These are phyloP conservation scores for Pulveroboletus sp. DNA, from an alignment of 768 basidiomycete genomes.

Conservation along the genomic window DNA sequence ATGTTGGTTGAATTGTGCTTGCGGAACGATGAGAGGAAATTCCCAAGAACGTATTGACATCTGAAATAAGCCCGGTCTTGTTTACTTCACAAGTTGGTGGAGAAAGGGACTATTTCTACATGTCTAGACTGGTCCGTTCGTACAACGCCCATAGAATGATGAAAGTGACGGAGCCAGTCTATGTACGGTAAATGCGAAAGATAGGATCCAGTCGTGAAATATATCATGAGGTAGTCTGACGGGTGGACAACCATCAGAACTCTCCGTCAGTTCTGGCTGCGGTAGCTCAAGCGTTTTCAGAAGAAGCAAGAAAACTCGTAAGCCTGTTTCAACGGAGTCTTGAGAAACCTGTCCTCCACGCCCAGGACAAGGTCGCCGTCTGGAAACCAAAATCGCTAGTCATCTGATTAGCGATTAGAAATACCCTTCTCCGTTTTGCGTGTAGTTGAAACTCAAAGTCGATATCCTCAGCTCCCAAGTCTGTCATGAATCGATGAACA, in stretches of 20 bases:
- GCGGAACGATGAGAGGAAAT: not conserved
- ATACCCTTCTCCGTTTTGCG: not conserved
- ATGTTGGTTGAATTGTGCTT: slow-evolving; percentile 27
- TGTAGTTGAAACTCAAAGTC: not conserved
- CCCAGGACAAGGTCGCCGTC: slow-evolving; percentile 36
- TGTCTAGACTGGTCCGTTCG: not conserved
- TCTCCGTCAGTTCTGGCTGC: slow-evolving; percentile 27
- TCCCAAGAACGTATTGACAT: not conserved
- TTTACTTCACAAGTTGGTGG: not conserved
- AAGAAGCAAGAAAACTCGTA: slow-evolving; percentile 26
- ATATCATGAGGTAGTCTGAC: slow-evolving; percentile 26
- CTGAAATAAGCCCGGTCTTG: not conserved
- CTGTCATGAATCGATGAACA: not conserved
- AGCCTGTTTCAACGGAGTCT: slow-evolving; percentile 23
- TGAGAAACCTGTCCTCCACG: slow-evolving; percentile 20
- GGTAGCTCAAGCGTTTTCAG: slow-evolving; percentile 35
- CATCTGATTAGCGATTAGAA: not conserved
- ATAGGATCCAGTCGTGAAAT: slow-evolving; percentile 25
- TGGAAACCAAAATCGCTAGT: slow-evolving; percentile 24
- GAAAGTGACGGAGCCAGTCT: too few species aligned
- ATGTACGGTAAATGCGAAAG: too few species aligned
- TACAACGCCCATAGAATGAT: too few species aligned
- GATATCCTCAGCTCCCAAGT: not conserved
- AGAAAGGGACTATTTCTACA: not conserved
- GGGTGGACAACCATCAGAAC: slow-evolving; percentile 29